Evolutionary conservation across 768 basidiomycete species (phyloP).

Genomic region (Panaeolus cyanescens): DNA sequence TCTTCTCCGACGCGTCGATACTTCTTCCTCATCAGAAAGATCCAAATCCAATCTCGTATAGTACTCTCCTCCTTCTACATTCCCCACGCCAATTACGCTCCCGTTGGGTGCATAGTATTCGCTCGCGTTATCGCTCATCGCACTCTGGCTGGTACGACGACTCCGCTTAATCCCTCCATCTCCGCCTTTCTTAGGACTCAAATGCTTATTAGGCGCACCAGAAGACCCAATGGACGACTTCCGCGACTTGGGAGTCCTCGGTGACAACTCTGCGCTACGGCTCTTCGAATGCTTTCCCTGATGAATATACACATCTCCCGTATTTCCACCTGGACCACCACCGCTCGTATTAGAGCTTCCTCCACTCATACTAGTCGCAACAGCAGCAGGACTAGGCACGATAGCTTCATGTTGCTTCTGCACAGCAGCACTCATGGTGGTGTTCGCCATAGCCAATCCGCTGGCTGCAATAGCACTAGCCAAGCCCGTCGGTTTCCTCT

Average conservation of each 20-base stretch:
- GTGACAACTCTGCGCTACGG: slow-evolving; percentile 32
- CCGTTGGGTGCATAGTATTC: slow-evolving; percentile 13
- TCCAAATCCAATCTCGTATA: slow-evolving; percentile 14
- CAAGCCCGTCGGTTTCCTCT: slow-evolving; percentile 55
- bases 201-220: not conserved
- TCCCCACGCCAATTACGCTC: slow-evolving; percentile 8
- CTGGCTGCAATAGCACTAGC: slow-evolving; percentile 69
- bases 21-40: slow-evolving; percentile 25
- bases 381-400: slow-evolving; percentile 5
- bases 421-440: slow-evolving; percentile 49
- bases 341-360: not conserved
- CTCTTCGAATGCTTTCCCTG: slow-evolving; percentile 6
- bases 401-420: slow-evolving; percentile 34
- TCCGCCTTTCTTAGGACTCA: not conserved
- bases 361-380: slow-evolving; percentile 1
- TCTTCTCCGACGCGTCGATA: slow-evolving; percentile 35
- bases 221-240: slow-evolving; percentile 21
- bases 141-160: slow-evolving; percentile 19
- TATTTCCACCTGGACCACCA: not conserved
- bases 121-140: slow-evolving; percentile 15
- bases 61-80: slow-evolving; percentile 10
- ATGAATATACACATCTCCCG: not conserved
- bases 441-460: slow-evolving; percentile 66
- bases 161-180: slow-evolving; percentile 9
- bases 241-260: slow-evolving; percentile 28